These are phyloP conservation scores for Fusarium duplospermum DNA, from an alignment of 2,329 filamentous ascomycete genomes.

Conservation along the genomic window DNA sequence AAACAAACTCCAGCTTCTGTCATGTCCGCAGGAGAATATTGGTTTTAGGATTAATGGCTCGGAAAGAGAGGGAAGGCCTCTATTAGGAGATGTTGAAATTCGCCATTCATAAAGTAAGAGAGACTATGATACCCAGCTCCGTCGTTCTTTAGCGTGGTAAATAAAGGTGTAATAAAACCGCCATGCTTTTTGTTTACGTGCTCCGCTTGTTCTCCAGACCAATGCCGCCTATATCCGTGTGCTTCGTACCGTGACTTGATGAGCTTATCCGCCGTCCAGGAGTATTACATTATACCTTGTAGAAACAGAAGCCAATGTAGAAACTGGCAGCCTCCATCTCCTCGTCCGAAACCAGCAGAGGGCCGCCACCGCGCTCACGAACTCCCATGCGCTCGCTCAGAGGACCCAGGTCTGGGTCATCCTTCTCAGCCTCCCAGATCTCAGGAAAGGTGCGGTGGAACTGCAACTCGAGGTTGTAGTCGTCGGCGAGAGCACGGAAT, in stretches of 20 bases:
- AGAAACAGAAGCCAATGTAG: constrained; percentile 96
- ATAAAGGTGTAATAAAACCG: constrained; percentile 33
- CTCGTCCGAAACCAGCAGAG: constrained; percentile 79
- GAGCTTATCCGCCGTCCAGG: not conserved
- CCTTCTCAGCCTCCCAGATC: constrained; percentile 92
- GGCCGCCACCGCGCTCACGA: constrained; percentile 74
- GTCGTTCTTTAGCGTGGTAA: constrained; percentile 25
- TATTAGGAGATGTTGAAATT: constrained; percentile 42
- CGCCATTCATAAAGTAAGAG: constrained; percentile 25
- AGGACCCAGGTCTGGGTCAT: constrained; percentile 82
- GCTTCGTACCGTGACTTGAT: constrained; percentile 6
- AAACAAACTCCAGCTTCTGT: not conserved
- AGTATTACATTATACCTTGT: constrained; percentile 76
- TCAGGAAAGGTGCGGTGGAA: constrained; percentile 93
- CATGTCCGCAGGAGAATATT: not conserved
- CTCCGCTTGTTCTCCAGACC: not conserved
- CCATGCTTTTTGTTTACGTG: constrained; percentile 24
- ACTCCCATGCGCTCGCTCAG: constrained; percentile 98
- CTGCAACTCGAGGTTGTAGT: constrained; percentile 95
- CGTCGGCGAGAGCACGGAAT: constrained; percentile 93
- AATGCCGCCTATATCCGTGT: constrained; percentile 1
- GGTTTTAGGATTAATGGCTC: not conserved
- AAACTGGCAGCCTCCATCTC: constrained; percentile 94
- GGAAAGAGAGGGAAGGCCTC: constrained; percentile 5
- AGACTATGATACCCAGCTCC: constrained; percentile 50